Evolutionary conservation across 768 basidiomycete genomes (phyloP).

Genomic region (Sporobolomyces phaffii): DNA sequence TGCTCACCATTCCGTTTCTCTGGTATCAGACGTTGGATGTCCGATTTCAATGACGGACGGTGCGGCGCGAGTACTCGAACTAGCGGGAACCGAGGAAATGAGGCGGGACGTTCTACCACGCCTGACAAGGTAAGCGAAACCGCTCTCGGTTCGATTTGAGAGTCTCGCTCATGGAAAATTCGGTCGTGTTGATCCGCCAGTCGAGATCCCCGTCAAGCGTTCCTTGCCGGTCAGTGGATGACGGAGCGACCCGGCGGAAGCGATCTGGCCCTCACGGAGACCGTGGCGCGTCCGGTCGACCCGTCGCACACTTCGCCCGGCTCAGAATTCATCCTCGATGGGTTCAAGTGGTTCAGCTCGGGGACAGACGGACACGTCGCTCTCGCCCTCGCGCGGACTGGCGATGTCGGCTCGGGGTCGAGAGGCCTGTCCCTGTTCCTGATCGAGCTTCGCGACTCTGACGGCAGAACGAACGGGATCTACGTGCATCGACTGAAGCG

Average conservation of each 20-base stretch:
- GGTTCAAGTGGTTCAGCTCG: slow-evolving; percentile 39
- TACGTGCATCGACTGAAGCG: slow-evolving; percentile 67
- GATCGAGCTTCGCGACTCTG: slow-evolving; percentile 53
- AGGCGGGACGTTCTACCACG: slow-evolving; percentile 58
- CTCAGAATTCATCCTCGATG: slow-evolving; percentile 21
- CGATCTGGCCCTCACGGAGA: slow-evolving; percentile 69
- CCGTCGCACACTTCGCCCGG: not conserved
- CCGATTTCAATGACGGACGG: slow-evolving; percentile 78
- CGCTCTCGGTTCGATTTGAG: not conserved
- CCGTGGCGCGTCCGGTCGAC: slow-evolving; percentile 49
- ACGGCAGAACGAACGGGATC: slow-evolving; percentile 55
- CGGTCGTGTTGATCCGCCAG: slow-evolving; percentile 45
- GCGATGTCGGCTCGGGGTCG: slow-evolving; percentile 47
- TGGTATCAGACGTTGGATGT: slow-evolving; percentile 54
- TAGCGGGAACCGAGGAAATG: slow-evolving; percentile 58
- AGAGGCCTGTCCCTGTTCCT: slow-evolving; percentile 67
- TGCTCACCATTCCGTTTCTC: not conserved
- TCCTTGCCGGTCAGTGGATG: slow-evolving; percentile 69
- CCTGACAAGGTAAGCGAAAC: slow-evolving; percentile 55
- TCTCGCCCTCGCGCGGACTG: slow-evolving; percentile 68
- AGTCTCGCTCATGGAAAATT: not conserved
- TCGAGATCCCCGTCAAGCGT: slow-evolving; percentile 59
- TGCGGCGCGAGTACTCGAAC: slow-evolving; percentile 65
- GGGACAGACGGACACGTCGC: slow-evolving; percentile 70
- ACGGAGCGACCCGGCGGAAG: slow-evolving; percentile 45